phyloP scores from a whole-genome alignment of 495 filamentous ascomycete species.

The Xylaria castorea region DNA sequence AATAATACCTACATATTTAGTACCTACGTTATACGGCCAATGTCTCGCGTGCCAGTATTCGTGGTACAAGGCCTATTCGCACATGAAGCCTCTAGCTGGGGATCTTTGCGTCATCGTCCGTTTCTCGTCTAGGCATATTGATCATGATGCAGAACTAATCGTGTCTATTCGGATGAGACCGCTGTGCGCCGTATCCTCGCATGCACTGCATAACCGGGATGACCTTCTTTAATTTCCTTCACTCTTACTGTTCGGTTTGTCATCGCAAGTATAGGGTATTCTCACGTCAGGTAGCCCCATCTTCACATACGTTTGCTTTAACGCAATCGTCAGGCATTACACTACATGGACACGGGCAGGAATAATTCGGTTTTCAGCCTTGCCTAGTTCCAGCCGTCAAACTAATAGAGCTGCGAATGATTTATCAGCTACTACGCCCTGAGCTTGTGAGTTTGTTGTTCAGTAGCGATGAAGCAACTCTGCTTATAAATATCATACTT shows the following conservation, averaged over 20 bases:
- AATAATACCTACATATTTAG: neutral
- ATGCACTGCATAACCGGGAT: constrained; percentile 19
- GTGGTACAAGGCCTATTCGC: neutral
- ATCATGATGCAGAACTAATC: constrained; percentile 11
- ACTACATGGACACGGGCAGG: too few species aligned
- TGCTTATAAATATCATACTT: neutral
- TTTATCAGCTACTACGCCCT: neutral
- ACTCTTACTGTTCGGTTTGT: constrained; percentile 16
- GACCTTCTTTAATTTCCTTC: constrained; percentile 4
- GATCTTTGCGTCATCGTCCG: constrained; percentile 2
- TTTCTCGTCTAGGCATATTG: constrained; percentile 1
- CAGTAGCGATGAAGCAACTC: neutral
- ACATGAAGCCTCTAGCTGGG: neutral
- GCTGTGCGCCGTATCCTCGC: neutral
- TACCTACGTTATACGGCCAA: neutral
- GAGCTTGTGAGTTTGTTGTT: neutral
- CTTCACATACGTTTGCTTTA: neutral
- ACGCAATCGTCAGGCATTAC: neutral
- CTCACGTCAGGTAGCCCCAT: neutral
- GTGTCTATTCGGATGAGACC: constrained; percentile 11
- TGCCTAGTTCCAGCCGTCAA: neutral
- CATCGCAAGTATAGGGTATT: constrained; percentile 7
- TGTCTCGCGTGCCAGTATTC: constrained; percentile 1
- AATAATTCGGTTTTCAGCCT: neutral
- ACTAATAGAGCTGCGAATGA: too few species aligned